Evolutionary conservation across 208 protist species (phyloP).

Genomic region (Leishmania martiniquensis): DNA sequence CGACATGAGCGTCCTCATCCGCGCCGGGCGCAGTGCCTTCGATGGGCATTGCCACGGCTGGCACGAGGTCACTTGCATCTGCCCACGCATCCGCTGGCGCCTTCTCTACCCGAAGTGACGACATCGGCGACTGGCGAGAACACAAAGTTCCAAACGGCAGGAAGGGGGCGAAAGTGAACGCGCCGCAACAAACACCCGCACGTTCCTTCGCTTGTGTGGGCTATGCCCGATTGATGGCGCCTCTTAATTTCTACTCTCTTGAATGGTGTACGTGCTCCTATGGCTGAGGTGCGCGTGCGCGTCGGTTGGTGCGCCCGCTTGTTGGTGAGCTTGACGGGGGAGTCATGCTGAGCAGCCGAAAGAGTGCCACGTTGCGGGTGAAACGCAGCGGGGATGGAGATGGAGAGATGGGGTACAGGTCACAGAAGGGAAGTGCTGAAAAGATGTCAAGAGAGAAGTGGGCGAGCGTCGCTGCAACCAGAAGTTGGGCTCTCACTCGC

Average conservation of each 20-base stretch:
- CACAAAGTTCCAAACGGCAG: background rate
- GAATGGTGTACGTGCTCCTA: background rate
- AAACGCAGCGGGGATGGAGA: background rate
- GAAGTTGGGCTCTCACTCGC: background rate
- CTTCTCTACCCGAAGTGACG: background rate
- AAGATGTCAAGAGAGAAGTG: background rate
- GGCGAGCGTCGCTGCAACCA: background rate
- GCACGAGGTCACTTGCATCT: background rate
- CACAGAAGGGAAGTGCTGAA: background rate
- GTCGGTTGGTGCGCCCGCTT: background rate
- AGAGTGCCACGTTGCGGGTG: background rate
- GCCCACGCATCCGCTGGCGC: background rate
- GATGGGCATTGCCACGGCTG: background rate
- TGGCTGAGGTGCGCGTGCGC: background rate
- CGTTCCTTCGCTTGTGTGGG: background rate
- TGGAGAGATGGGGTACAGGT: background rate
- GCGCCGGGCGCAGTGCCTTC: background rate
- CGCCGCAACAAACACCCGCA: too few relatives aligned
- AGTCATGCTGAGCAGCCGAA: background rate
- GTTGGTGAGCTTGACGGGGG: too few relatives aligned
- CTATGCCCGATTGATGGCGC: background rate
- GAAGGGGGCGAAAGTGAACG: background rate
- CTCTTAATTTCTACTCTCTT: background rate
- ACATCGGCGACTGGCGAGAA: background rate
- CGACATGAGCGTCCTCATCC: constrained; percentile 1